Conservation (phyloP, 2,329 filamentous ascomycete genomes). For the Pleomassaria siparia region DNA sequence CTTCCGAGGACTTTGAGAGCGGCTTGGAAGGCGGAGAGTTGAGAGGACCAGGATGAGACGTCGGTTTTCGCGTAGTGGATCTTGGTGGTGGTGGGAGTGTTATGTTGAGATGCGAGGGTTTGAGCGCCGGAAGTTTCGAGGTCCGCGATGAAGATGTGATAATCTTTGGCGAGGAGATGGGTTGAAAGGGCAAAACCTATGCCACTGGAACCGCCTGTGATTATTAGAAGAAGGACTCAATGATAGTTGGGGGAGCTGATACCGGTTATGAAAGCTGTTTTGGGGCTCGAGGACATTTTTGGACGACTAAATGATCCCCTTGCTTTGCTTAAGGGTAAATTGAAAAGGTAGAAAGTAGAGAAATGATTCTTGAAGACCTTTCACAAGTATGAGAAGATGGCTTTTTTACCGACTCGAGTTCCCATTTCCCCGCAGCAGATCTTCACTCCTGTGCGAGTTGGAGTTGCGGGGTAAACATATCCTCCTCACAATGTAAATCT, state of each 20-base stretch:
- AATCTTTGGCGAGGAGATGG: conserved; percentile 34
- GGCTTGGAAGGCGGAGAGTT: conserved; percentile 39
- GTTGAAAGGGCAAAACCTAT: conserved; percentile 37
- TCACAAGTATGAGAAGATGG: background rate
- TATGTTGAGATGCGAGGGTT: conserved; percentile 23
- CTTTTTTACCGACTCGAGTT: background rate
- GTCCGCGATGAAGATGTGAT: conserved; percentile 55
- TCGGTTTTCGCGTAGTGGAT: conserved; percentile 32
- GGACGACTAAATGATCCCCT: background rate
- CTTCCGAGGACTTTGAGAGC: conserved; percentile 36
- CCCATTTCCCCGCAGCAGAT: background rate
- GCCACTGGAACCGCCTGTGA: conserved; percentile 30
- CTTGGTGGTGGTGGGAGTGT: conserved; percentile 6
- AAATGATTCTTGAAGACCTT: background rate
- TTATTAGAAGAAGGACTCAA: background rate
- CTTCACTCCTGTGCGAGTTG: background rate
- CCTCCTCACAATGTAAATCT: background rate
- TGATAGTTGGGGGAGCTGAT: background rate
- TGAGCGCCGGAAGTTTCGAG: conserved; percentile 28
- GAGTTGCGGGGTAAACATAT: background rate
- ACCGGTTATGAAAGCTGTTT: background rate
- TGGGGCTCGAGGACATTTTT: background rate
- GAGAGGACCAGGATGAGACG: conserved; percentile 41
- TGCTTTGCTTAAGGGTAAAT: background rate
- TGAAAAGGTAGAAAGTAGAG: background rate